Conservation (phyloP, 225 moss, liverwort and hornwort genomes). For the Bryum argenteum region DNA sequence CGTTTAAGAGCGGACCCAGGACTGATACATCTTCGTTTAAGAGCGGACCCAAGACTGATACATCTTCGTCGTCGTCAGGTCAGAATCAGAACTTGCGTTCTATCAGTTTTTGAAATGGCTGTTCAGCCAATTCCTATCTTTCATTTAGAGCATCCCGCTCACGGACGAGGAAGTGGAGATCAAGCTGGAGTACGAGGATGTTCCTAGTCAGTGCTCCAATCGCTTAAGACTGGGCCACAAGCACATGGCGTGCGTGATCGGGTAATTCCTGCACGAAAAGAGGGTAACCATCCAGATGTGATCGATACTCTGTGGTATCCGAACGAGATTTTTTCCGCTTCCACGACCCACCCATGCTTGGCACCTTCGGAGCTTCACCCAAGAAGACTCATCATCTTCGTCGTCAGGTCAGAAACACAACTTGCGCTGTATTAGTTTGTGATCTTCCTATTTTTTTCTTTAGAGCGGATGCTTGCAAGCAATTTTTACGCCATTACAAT, state of each 20-base stretch:
- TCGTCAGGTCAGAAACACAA: not conserved
- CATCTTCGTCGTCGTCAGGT: not conserved
- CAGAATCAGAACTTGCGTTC: slow-evolving; percentile 20
- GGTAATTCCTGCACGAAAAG: slow-evolving; percentile 26
- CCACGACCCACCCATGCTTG: slow-evolving; percentile 39
- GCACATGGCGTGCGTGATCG: slow-evolving; percentile 39
- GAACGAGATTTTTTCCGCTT: slow-evolving; percentile 33
- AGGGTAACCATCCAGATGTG: slow-evolving; percentile 25
- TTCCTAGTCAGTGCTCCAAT: slow-evolving; percentile 49
- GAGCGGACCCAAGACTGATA: slow-evolving; percentile 29
- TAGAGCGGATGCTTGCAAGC: not conserved
- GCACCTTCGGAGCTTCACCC: slow-evolving; percentile 44
- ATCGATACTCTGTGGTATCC: slow-evolving; percentile 32
- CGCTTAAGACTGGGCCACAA: slow-evolving; percentile 47
- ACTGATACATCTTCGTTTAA: slow-evolving; percentile 31
- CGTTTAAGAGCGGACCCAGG: slow-evolving; percentile 32
- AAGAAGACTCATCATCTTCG: slow-evolving; percentile 31
- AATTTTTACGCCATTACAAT: not conserved
- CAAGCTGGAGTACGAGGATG: slow-evolving; percentile 41
- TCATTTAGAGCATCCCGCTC: slow-evolving; percentile 25
- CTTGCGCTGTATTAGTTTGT: slow-evolving; percentile 30
- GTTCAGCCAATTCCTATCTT: not conserved
- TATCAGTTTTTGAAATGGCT: slow-evolving; percentile 13
- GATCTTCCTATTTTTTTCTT: slow-evolving; percentile 3
- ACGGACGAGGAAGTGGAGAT: slow-evolving; percentile 48